A percentile compares a stretch with the other conserved stretches of the same genome.
These are phyloP conservation scores for Coprinopsis sp. DNA, from an alignment of 768 basidiomycete genomes.

Conservation along the genomic window DNA sequence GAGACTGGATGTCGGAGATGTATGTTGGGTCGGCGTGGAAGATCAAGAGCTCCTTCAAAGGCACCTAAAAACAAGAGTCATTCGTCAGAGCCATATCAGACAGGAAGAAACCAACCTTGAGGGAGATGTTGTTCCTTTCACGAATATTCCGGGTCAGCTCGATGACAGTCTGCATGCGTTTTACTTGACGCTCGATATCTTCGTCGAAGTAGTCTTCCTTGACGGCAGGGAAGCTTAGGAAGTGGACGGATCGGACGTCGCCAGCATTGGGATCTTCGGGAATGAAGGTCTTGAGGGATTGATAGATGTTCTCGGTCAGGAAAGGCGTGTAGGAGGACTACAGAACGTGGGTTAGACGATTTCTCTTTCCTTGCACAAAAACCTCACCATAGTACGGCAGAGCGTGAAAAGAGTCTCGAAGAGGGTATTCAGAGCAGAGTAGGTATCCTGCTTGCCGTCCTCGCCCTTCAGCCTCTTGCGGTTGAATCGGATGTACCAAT, in stretches of 20 bases:
- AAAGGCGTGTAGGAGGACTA: conserved; percentile 98
- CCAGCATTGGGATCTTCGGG: conserved; percentile 65
- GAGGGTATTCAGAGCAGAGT: conserved; percentile 86
- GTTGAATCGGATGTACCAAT: conserved; percentile 99
- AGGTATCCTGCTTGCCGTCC: conserved; percentile 83
- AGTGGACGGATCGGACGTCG: conserved; percentile 92
- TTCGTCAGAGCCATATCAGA: background rate
- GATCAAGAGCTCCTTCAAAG: conserved; percentile 85
- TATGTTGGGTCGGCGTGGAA: conserved; percentile 88
- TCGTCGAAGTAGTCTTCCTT: conserved; percentile 94
- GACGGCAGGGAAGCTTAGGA: conserved; percentile 88
- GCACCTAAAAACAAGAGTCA: conserved; percentile 54
- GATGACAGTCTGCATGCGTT: conserved; percentile 93
- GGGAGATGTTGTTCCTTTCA: conserved; percentile 77
- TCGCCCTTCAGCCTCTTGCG: conserved; percentile 93
- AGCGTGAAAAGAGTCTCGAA: conserved; percentile 94
- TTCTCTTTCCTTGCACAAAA: background rate
- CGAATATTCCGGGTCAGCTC: conserved; percentile 86
- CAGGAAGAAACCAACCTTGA: conserved; percentile 61
- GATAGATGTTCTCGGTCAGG: conserved; percentile 95
- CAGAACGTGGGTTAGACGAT: conserved; percentile 1
- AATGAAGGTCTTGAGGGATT: conserved; percentile 81
- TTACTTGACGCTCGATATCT: conserved; percentile 90
- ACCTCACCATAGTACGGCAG: conserved; percentile 85
- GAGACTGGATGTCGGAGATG: conserved; percentile 76